Conservation (phyloP, 2,329 filamentous ascomycete genomes). For the Fusarium verrucosum region DNA sequence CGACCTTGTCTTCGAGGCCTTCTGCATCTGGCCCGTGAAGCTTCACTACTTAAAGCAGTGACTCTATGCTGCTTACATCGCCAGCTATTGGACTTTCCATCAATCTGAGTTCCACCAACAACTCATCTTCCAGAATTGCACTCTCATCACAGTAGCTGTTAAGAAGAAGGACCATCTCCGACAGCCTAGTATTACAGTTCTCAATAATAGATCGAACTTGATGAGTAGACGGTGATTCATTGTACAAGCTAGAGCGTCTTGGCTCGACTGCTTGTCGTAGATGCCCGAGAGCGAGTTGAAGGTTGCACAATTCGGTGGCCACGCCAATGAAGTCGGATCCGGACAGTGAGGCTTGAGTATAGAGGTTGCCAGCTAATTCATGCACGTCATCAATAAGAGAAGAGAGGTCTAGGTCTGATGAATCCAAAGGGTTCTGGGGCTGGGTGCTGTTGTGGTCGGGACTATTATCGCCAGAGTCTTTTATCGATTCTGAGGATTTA, state of each 20-base stretch:
- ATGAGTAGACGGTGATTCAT: neutral
- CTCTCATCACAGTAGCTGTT: too few relatives aligned
- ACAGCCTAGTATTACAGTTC: too few relatives aligned
- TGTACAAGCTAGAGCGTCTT: neutral
- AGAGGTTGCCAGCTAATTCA: neutral
- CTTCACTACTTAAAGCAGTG: fast-evolving
- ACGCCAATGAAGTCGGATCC: neutral
- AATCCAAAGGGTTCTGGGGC: too few relatives aligned
- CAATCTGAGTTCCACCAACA: neutral
- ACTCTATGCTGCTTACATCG: neutral
- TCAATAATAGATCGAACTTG: neutral
- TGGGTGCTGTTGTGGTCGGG: too few relatives aligned
- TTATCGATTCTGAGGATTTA: too few relatives aligned
- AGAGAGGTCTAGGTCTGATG: too few relatives aligned
- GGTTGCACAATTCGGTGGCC: neutral
- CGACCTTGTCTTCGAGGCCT: neutral
- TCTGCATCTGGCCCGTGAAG: neutral
- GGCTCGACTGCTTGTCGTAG: neutral
- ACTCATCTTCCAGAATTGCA: neutral
- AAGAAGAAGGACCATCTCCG: too few relatives aligned
- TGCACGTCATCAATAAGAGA: neutral
- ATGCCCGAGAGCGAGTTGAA: neutral
- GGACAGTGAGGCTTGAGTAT: neutral
- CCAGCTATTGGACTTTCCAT: neutral
- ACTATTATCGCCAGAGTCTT: too few relatives aligned